Evolutionary conservation across 768 basidiomycete genomes (phyloP), one percentile per base, ranked within the genome.

Genomic region (Collybia mongolica): DNA sequence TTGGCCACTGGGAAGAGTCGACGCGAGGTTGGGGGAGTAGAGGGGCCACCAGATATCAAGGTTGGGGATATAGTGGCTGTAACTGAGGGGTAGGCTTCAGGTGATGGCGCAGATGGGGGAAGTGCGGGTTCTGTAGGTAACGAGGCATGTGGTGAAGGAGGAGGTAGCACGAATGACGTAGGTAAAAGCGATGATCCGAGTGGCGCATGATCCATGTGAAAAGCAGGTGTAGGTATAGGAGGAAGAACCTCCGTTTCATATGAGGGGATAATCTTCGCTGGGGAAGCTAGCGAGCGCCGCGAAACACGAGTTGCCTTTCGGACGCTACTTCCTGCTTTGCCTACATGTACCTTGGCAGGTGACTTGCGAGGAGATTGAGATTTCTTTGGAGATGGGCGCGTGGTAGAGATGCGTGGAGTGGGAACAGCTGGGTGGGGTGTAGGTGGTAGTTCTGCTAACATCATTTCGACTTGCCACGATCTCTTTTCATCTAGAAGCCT

Each of bases 161-260:
- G 88, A 12, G 90, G 90, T 3, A 92, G 77, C 1, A 88, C 83
- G 53, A 92, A 92, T 12, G 86, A 79, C 8, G 80, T 83, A 2
- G 87, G 79, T 19, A 89, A 74, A 26, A 86, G 71, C 1, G 82
- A 77, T 41, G 73, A 64, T 24, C 74, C 58, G 20, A 74, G 54
- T 23, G 58, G 44, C 20, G 64, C 60, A 3, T 72, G 71, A 28
- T 80, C 76, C 19, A 80, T 65, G 46, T 58, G 54, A 54, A 73
- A 65, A 20, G 63, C 57, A 41, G 65, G 56, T 3, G 68, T 61
- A 18, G 69, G 63, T 23, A 71, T 46, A 26, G 71, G 63, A 7
- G 65, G 67, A 6, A 70, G 57, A 20, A 75, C 63, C 56, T 80
- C 69, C 14, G 74, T 74, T 63, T 80, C 69, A 49, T 69, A 71